These are phyloP conservation scores for Artemisia tridentata DNA, from an alignment of 129 eudicot genomes.

Conservation along the genomic window DNA sequence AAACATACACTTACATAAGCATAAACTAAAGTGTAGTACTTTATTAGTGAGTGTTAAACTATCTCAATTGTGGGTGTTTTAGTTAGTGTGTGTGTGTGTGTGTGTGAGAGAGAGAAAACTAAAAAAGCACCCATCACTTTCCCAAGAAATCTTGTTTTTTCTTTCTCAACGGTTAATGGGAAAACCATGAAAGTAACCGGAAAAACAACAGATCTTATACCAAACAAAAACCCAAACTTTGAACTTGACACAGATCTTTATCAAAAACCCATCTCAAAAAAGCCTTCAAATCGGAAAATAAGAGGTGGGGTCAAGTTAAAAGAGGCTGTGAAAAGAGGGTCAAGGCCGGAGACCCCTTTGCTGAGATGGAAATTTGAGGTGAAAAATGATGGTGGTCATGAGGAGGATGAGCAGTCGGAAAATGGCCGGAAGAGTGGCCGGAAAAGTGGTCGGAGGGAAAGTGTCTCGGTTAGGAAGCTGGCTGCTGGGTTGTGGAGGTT, in stretches of 20 bases:
- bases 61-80: conserved; percentile 2
- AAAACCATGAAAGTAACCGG: conserved; percentile 72
- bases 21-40: conserved; percentile 11
- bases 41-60: background rate
- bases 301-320: conserved; percentile 50
- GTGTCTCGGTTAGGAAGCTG: conserved; percentile 71
- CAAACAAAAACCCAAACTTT: conserved; percentile 36
- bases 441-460: conserved; percentile 32
- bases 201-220: conserved; percentile 34
- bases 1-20: background rate
- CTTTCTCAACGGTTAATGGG: conserved; percentile 25
- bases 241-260: conserved; percentile 54
- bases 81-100: background rate
- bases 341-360: conserved; percentile 63
- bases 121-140: conserved; percentile 4
- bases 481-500: conserved; percentile 82
- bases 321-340: conserved; percentile 45
- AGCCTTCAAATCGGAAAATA: conserved; percentile 38
- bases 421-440: conserved; percentile 45
- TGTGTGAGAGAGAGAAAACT: conserved; percentile 20
- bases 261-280: conserved; percentile 40
- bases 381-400: conserved; percentile 25
- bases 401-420: conserved; percentile 12
- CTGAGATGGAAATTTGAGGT: conserved; percentile 60
- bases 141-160: conserved; percentile 18